Evolutionary conservation across 306 rosid genomes (phyloP).

Genomic region (Amphicarpaea edgeworthii): DNA sequence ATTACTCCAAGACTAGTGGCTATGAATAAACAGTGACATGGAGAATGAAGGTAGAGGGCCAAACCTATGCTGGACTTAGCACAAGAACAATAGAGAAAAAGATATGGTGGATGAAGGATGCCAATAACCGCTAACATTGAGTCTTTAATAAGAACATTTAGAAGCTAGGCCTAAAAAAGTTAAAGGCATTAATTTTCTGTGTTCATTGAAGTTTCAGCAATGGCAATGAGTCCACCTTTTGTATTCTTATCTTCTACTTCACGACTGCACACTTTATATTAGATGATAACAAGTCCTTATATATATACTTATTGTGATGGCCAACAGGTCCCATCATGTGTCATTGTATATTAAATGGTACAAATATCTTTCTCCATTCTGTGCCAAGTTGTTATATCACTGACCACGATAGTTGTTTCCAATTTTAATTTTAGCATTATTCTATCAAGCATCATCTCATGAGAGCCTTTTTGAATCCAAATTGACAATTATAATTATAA

Average conservation of each 20-base stretch:
- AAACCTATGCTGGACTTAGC: constrained; percentile 29
- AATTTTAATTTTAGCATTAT: not conserved
- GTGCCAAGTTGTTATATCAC: constrained; percentile 12
- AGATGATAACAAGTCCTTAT: constrained; percentile 1
- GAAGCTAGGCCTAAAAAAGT: constrained; percentile 14
- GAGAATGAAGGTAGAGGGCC: constrained; percentile 10
- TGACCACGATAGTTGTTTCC: constrained; percentile 6
- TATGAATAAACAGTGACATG: constrained; percentile 15
- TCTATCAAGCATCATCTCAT: not conserved
- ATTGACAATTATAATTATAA: not conserved
- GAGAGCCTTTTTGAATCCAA: not conserved
- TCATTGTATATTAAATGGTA: constrained; percentile 9
- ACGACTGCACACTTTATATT: constrained; percentile 26
- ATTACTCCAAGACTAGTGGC: not conserved
- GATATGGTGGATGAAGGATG: constrained; percentile 7
- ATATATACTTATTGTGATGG: not conserved
- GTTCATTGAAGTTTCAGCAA: constrained; percentile 28
- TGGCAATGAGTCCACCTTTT: constrained; percentile 32
- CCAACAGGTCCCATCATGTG: constrained; percentile 19
- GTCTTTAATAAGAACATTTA: constrained; percentile 33
- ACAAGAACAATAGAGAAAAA: constrained; percentile 29
- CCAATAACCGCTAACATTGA: not conserved
- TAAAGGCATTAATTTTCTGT: constrained; percentile 4
- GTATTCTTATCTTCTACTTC: constrained; percentile 42
- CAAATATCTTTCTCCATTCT: constrained; percentile 5